Base-by-base conservation (phyloP, 495 filamentous ascomycete species). In the Xylaria telfairii region DNA sequence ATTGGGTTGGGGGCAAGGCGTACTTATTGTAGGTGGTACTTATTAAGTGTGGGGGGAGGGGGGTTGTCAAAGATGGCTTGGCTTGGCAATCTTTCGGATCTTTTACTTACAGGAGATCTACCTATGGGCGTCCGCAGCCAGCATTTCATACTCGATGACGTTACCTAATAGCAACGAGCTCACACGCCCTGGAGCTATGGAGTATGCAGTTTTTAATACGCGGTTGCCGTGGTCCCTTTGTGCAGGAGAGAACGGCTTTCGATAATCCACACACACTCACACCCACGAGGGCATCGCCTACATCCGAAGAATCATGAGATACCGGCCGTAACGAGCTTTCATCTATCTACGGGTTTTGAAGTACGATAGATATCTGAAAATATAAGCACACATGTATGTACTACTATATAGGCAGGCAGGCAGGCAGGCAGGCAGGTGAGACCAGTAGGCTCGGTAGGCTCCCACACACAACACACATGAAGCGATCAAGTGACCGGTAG, bases 381-480 rank as follows among this genome's bases (percentile, higher is more conserved):
- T 44, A 32, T 4, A 46, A 7, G 39, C 15, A 62, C n/a, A 9
- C 24, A 61, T 19, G 7, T 61, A 30, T 32, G 32, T 21, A 59
- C 34, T n/a, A n/a, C n/a, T n/a, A n/a, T n/a, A 24, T n/a, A 61
- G n/a, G 37, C 59, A 41, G 24, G 7, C 69, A 74, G 68, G 49
- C 62, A 74, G 63, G 64, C 47, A 30, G 49, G 61, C 59, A 30
- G 21, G 9, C 34, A 37, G 3, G 8, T 8, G 34, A 4, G 8
- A 8, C 12, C 24, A 13, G 26, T 34, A 32, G 42, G 46, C 17
- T n/a, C n/a, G n/a, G n/a, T n/a, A 51, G 42, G 28, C 62, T 51
- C 44, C 62, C 62, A 65, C 62, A 65, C 62, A 37, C 34, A 37
- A 60, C 56, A 30, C 26, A 47, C 61, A 39, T 28, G 17, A 28